phyloP scores from a whole-genome alignment of 768 basidiomycete species.

The Hygrophorus pudorinus region DNA sequence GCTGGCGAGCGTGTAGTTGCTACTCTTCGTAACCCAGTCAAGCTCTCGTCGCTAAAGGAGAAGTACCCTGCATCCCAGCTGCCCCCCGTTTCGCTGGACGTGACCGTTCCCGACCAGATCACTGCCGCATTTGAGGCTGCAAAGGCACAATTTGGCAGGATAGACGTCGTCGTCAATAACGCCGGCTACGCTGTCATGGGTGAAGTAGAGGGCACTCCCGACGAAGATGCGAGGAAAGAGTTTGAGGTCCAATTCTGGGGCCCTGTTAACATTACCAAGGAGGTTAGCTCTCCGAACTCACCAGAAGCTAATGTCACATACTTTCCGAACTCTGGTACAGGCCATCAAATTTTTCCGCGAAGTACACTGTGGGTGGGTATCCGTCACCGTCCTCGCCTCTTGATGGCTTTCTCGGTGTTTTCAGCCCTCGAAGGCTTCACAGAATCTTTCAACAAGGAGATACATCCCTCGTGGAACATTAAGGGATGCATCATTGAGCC shows the following conservation, averaged over 20 bases:
- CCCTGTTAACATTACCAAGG: constrained; percentile 18
- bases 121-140: constrained; percentile 23
- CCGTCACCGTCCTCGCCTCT: neutral
- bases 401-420: neutral
- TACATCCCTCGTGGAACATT: constrained; percentile 33
- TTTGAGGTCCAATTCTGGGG: constrained; percentile 34
- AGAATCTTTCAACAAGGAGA: constrained; percentile 23
- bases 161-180: constrained; percentile 38
- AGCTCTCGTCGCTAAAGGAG: constrained; percentile 18
- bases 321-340: constrained; percentile 6
- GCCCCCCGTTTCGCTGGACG: constrained; percentile 30
- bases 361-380: neutral
- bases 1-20: constrained; percentile 33
- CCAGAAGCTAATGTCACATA: too few relatives aligned
- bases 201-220: constrained; percentile 28
- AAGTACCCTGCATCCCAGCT: constrained; percentile 22
- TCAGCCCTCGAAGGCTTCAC: constrained; percentile 22
- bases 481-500: neutral
- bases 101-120: constrained; percentile 22
- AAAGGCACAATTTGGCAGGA: constrained; percentile 25
- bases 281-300: too few relatives aligned
- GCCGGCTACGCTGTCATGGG: constrained; percentile 23
- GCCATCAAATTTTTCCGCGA: constrained; percentile 27
- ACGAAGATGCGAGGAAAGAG: constrained; percentile 21
- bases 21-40: constrained; percentile 28